A percentile compares a stretch with the other conserved stretches of the same genome.
Conservation (phyloP, 768 basidiomycete genomes). For the Lactarius hengduanensis region DNA sequence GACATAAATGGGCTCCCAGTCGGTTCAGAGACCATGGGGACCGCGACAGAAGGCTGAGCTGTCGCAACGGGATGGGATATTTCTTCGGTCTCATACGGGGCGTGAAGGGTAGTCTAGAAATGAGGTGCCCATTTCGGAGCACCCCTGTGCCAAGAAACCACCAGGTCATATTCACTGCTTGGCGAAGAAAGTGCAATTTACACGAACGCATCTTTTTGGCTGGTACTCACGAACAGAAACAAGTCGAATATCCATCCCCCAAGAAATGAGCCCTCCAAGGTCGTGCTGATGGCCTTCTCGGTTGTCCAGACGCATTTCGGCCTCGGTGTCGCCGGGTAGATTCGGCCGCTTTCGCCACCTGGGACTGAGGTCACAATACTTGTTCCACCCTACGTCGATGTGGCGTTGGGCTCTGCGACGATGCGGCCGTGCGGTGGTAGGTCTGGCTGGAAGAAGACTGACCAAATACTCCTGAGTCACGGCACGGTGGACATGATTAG, state of each 20-base stretch:
- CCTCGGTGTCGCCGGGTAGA: conserved; percentile 34
- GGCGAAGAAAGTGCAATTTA: not conserved
- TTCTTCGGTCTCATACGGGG: conserved; percentile 21
- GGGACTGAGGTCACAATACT: conserved; percentile 30
- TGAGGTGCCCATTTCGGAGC: conserved; percentile 27
- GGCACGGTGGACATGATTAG: no score
- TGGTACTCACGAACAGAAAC: conserved; percentile 11
- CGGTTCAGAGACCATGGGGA: conserved; percentile 11
- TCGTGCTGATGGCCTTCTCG: conserved; percentile 20
- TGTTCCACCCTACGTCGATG: conserved; percentile 41
- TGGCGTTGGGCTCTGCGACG: not conserved
- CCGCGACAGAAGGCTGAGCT: conserved; percentile 12
- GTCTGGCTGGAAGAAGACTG: not conserved
- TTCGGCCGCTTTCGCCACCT: conserved; percentile 40
- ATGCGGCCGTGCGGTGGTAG: not conserved
- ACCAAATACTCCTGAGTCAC: no score
- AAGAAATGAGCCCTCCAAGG: conserved; percentile 2
- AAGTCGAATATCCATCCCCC: conserved; percentile 12
- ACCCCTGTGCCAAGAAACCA: conserved; percentile 32
- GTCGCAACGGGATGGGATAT: not conserved
- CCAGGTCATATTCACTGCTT: conserved; percentile 24
- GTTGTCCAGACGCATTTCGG: conserved; percentile 18
- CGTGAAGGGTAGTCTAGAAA: conserved; percentile 22
- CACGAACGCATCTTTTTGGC: not conserved
- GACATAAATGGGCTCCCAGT: conserved; percentile 6